Conservation (phyloP, 208 protist genomes). For the Spongospora subterranea region DNA sequence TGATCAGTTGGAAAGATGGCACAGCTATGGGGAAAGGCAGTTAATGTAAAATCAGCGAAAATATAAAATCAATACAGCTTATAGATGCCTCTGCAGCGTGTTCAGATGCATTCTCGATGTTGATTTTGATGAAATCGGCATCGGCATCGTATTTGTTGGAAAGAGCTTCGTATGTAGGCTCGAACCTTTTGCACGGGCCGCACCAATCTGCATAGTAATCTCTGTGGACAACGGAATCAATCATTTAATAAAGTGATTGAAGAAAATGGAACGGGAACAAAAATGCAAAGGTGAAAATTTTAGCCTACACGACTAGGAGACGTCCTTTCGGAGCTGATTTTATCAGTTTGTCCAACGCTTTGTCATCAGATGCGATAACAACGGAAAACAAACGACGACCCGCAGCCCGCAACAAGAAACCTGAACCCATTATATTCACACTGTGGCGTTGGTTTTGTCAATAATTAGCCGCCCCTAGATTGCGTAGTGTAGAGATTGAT, state of each 20-base stretch:
- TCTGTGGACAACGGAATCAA: neutral
- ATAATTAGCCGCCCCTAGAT: no score
- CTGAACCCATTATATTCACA: no score
- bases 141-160: neutral
- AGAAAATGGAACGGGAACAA: no score
- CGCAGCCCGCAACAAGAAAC: no score
- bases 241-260: neutral
- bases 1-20: neutral
- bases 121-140: neutral
- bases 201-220: neutral
- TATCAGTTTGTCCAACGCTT: neutral
- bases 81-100: neutral
- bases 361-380: neutral
- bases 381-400: no score
- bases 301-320: neutral
- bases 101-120: neutral
- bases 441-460: no score
- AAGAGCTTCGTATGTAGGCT: neutral
- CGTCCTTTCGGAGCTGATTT: neutral
- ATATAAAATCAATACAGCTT: neutral
- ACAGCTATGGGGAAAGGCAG: neutral
- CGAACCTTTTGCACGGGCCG: neutral
- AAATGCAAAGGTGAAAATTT: neutral
- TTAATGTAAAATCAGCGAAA: neutral
- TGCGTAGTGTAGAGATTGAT: no score